Evolutionary conservation across 1,284 basidiomycete species (phyloP).

Genomic region (Kalmanozyma brasiliensis): DNA sequence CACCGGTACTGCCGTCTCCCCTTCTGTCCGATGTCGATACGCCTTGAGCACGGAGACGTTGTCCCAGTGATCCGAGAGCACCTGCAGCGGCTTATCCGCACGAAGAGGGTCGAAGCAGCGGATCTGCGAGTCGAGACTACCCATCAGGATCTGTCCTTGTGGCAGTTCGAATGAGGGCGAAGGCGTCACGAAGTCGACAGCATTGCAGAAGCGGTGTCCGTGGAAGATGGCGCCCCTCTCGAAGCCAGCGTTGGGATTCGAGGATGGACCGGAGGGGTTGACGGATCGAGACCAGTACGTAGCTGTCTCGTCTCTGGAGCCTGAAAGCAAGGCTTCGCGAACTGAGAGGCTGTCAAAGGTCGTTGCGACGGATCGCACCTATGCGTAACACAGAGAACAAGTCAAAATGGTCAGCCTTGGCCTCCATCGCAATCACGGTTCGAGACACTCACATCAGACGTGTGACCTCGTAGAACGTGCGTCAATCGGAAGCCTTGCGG

Average conservation of each 20-base stretch:
- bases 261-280: neutral
- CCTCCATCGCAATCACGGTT: neutral
- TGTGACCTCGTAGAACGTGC: slow-evolving; percentile 29
- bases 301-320: slow-evolving; percentile 34
- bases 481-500: slow-evolving; percentile 17
- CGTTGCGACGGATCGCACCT: slow-evolving; percentile 27
- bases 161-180: slow-evolving; percentile 3
- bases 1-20: neutral
- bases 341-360: slow-evolving; percentile 24
- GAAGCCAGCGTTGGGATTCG: slow-evolving; percentile 3
- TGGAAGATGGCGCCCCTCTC: slow-evolving; percentile 16
- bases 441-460: slow-evolving; percentile 26
- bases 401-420: too few species aligned
- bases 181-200: slow-evolving; percentile 25
- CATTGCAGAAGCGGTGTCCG: slow-evolving; percentile 33
- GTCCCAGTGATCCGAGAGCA: slow-evolving; percentile 49
- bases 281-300: slow-evolving; percentile 32
- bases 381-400: neutral
- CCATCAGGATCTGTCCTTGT: slow-evolving; percentile 35
- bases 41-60: slow-evolving; percentile 43
- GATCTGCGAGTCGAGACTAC: slow-evolving; percentile 45
- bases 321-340: slow-evolving; percentile 38
- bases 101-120: slow-evolving; percentile 46
- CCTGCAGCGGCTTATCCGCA: slow-evolving; percentile 28
- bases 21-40: neutral